Evolutionary conservation across 768 basidiomycete species (phyloP).

Genomic region (Inosperma sp.): DNA sequence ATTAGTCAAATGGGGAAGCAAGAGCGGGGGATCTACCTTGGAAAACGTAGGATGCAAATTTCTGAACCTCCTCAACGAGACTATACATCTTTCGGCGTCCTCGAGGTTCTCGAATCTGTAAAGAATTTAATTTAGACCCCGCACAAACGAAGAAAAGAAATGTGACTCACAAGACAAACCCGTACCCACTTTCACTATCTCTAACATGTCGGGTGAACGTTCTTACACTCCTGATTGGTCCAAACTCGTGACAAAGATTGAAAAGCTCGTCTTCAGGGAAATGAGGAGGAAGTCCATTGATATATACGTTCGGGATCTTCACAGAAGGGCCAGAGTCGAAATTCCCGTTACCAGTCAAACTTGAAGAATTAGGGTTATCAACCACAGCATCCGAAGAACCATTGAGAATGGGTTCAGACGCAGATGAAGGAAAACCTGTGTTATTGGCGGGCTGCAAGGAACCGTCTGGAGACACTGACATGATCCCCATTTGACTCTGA

Average conservation of each 20-base stretch:
- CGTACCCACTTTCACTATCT: constrained; percentile 69
- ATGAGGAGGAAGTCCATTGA: constrained; percentile 82
- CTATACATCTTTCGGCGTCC: constrained; percentile 71
- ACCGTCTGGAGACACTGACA: background rate
- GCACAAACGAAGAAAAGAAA: background rate
- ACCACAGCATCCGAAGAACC: background rate
- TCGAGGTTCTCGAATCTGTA: constrained; percentile 62
- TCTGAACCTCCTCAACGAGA: constrained; percentile 60
- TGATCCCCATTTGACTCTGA: constrained; percentile 7
- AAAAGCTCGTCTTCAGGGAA: constrained; percentile 78
- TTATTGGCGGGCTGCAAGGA: constrained; percentile 2
- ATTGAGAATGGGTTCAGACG: constrained; percentile 1
- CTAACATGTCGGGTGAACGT: constrained; percentile 82
- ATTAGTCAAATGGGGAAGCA: constrained; percentile 4
- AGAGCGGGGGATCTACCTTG: constrained; percentile 51
- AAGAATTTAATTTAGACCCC: constrained; percentile 4
- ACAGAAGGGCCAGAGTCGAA: constrained; percentile 16
- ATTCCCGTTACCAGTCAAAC: constrained; percentile 7
- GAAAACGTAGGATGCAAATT: constrained; percentile 86
- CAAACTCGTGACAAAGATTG: constrained; percentile 67
- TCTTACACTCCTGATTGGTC: constrained; percentile 68
- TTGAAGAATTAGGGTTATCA: background rate
- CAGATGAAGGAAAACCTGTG: background rate
- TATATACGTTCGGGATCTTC: constrained; percentile 78
- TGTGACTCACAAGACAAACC: constrained; percentile 67